Percentiles rank a stretch among this genome's conserved stretches.
Evolutionary conservation across 108 stramenopile species (phyloP).

Genomic region (Nitzschia sp.): DNA sequence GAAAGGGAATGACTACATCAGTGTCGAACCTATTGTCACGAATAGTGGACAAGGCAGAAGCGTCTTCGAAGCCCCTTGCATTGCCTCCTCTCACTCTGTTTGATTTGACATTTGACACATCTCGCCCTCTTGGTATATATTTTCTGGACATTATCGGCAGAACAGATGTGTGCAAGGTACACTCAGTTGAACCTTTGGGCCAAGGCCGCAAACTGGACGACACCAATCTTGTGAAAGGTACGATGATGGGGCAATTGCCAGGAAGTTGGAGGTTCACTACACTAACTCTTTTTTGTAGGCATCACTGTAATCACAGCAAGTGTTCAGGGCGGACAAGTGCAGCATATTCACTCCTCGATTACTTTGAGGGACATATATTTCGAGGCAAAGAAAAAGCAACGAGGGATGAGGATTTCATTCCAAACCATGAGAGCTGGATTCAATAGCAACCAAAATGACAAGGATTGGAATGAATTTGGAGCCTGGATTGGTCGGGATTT

Average conservation of each 20-base stretch:
- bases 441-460: too few relatives aligned
- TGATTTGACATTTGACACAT: slow-evolving; percentile 17
- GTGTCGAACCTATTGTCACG: too few relatives aligned
- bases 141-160: slow-evolving; percentile 1
- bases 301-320: neutral
- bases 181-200: slow-evolving; percentile 3
- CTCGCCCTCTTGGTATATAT: slow-evolving; percentile 10
- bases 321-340: neutral
- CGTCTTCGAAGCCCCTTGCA: too few relatives aligned
- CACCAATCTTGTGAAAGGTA: too few relatives aligned
- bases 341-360: neutral
- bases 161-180: slow-evolving; percentile 1
- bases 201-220: neutral
- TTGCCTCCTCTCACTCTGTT: neutral
- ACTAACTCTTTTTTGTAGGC: neutral
- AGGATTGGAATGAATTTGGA: too few relatives aligned
- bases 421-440: too few relatives aligned
- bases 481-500: too few relatives aligned
- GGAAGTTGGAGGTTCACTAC: neutral
- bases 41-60: too few relatives aligned
- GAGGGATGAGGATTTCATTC: neutral
- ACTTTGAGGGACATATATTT: neutral
- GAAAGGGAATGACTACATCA: too few relatives aligned
- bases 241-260: too few relatives aligned
- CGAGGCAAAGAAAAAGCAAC: neutral